Conservation (phyloP, 2,329 filamentous ascomycete genomes). For the Ceratocystis huliohia region DNA sequence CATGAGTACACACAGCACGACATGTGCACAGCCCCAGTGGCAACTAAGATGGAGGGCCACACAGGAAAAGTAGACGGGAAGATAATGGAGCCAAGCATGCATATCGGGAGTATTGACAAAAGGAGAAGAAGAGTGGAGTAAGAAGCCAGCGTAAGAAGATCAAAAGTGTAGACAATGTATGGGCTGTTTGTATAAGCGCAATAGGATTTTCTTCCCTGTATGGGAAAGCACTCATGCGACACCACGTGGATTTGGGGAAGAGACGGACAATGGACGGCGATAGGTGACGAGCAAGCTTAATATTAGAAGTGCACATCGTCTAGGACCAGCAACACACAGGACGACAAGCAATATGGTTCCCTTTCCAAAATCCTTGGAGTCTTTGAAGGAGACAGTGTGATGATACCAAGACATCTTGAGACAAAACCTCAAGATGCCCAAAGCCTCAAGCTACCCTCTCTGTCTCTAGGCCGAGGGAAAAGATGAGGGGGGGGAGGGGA, state of each 20-base stretch:
- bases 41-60: background rate
- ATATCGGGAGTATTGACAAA: background rate
- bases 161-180: background rate
- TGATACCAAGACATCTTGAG: background rate
- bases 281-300: background rate
- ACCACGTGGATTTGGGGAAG: background rate
- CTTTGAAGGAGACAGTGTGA: background rate
- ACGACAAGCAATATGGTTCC: background rate
- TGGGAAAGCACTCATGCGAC: background rate
- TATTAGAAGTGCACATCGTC: background rate
- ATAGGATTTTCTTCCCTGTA: background rate
- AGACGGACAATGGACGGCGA: background rate
- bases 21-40: constrained; percentile 5
- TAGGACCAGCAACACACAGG: background rate
- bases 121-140: background rate
- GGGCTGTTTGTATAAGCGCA: background rate
- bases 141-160: background rate
- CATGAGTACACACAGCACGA: background rate
- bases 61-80: background rate
- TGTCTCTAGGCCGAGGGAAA: background rate
- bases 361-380: background rate
- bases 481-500: too few species aligned
- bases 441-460: background rate
- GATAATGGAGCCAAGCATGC: background rate
- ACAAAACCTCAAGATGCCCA: background rate